A percentile compares a stretch with the other conserved stretches of the same genome.
Conservation (phyloP, 179 eudicot genomes). For the Spergularia azorica region DNA sequence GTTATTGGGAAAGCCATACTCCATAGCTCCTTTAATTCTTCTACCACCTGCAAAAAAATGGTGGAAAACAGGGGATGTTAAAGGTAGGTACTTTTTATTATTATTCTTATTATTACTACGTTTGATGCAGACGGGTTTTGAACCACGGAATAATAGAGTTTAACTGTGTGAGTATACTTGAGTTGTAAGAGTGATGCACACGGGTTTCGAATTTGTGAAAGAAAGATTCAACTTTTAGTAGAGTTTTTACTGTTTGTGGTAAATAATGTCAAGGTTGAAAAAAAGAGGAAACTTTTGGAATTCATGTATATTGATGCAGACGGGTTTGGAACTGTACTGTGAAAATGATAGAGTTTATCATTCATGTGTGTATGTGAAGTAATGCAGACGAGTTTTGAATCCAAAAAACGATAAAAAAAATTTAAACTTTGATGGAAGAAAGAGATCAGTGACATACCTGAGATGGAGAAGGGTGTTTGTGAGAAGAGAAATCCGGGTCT, state of each 20-base stretch:
- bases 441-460: conserved; percentile 29
- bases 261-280: no score
- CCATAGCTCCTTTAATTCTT: conserved; percentile 77
- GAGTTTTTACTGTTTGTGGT: no score
- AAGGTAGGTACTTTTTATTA: not conserved
- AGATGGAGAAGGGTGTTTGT: conserved; percentile 55
- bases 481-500: conserved; percentile 52
- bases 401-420: not conserved
- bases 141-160: not conserved
- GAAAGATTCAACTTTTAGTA: no score
- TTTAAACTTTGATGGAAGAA: not conserved
- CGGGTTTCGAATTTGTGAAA: not conserved
- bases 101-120: no score
- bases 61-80: not conserved
- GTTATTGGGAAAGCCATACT: conserved; percentile 78
- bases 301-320: no score
- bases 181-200: not conserved
- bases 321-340: no score
- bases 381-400: no score
- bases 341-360: no score
- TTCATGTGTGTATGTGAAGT: no score
- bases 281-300: no score
- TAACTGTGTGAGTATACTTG: not conserved
- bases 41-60: conserved; percentile 40
- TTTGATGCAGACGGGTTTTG: not conserved